Base-by-base conservation (phyloP, 768 basidiomycete species). In the Leccinum broughii region DNA sequence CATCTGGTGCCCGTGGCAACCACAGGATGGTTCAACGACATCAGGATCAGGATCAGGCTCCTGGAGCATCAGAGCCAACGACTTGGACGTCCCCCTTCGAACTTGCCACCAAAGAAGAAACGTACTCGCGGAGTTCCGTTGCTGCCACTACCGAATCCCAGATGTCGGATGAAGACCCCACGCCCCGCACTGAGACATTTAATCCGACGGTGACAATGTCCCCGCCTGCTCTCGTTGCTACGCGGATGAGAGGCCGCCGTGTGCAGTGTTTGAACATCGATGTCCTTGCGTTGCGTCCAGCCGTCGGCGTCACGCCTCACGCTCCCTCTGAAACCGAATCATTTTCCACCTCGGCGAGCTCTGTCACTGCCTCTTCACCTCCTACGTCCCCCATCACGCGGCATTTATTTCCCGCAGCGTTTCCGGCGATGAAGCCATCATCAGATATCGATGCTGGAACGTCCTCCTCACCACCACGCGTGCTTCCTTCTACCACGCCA, bases 101-200 rank as follows among this genome's bases (percentile, higher is more conserved):
- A 44, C 41, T 44, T n/a, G 9, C 9, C 4, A n/a, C 41, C 4
- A n/a, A n/a, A 44, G 41, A 44, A 44, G 41, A 44, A n/a, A 44
- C 59, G 9, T n/a, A 2, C 41, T 44, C 41, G 41, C 41, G 41
- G 41, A 54, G 46, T 8, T 55, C 65, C 17, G 44, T 62, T 51
- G 41, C 54, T 35, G 15, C 15, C 22, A 57, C 50, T 28, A 44
- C 41, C 41, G 65, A 62, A 39, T n/a, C 26, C 4, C 54, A 54
- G 28, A 50, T 54, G 5, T 55, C 30, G 10, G 66, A 69, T 9
- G 61, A 73, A n/a, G 62, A 72, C 56, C 69, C 61, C 15, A 75
- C 73, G 9, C 72, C 73, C 3, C 62, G 64, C 13, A 62, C 64
- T 14, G 39, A 62, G 15, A 67, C 67, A 0, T 73, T 70, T 46